These are phyloP conservation scores for Metschnikowia hibisci DNA, from an alignment of 805 yeast genomes.

Conservation along the genomic window DNA sequence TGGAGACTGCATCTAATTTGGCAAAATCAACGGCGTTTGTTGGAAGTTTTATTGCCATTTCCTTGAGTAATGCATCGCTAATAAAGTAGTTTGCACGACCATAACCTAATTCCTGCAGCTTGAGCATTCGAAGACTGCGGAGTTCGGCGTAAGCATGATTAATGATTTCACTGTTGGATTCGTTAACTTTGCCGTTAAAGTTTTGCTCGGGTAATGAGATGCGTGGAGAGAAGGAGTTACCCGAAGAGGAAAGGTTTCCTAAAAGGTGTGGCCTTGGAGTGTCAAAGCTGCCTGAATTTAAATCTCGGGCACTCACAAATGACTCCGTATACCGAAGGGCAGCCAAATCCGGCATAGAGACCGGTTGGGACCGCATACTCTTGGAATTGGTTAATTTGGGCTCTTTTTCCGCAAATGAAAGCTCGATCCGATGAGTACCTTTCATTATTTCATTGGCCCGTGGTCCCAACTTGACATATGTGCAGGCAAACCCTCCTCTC, in stretches of 20 bases:
- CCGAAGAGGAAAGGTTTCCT: neutral
- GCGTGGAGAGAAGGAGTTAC: slow-evolving; percentile 12
- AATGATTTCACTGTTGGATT: slow-evolving; percentile 20
- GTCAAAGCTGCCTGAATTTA: slow-evolving; percentile 5
- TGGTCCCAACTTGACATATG: slow-evolving; percentile 64
- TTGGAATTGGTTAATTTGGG: neutral
- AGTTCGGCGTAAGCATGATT: slow-evolving; percentile 34
- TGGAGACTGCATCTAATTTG: slow-evolving; percentile 32
- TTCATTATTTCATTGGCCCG: slow-evolving; percentile 47
- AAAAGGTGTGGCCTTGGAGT: too few species aligned
- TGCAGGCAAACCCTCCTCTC: slow-evolving; percentile 75
- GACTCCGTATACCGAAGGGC: slow-evolving; percentile 22
- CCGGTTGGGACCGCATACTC: slow-evolving; percentile 4
- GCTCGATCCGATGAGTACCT: slow-evolving; percentile 43
- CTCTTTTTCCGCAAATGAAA: slow-evolving; percentile 43
- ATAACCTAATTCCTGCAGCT: slow-evolving; percentile 39
- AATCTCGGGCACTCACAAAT: slow-evolving; percentile 24
- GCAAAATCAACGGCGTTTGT: slow-evolving; percentile 45
- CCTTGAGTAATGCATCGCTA: slow-evolving; percentile 39
- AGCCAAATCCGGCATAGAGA: slow-evolving; percentile 8
- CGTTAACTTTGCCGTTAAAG: slow-evolving; percentile 15
- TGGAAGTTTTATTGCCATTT: slow-evolving; percentile 56
- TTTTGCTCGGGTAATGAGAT: slow-evolving; percentile 21
- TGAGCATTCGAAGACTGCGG: slow-evolving; percentile 38
- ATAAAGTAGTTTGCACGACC: slow-evolving; percentile 22